Percentiles rank a stretch among this genome's conserved stretches.
Conservation (phyloP, 352 stramenopile species). For the Blastocystis sp. region DNA sequence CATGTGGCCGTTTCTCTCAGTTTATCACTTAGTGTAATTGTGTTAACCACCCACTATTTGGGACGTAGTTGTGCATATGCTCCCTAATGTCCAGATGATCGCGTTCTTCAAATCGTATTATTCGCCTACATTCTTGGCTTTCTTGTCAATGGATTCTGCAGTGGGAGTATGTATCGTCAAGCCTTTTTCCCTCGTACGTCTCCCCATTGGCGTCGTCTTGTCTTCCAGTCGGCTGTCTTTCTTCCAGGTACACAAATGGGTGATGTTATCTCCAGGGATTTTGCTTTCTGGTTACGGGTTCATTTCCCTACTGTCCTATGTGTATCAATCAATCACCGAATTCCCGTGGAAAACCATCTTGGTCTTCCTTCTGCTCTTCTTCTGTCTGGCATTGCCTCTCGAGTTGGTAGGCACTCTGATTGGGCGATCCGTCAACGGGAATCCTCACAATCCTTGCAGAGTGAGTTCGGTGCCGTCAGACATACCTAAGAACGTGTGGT, state of each 20-base stretch:
- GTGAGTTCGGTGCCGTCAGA: conserved; percentile 91
- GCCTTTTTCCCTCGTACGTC: conserved; percentile 64
- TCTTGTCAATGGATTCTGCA: conserved; percentile 65
- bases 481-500: conserved; percentile 76
- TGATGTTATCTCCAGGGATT: not conserved
- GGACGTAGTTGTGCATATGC: not conserved
- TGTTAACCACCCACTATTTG: conserved; percentile 70
- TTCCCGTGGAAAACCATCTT: conserved; percentile 89
- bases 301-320: conserved; percentile 79
- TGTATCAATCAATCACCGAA: conserved; percentile 89
- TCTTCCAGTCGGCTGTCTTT: conserved; percentile 64
- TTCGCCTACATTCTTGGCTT: conserved; percentile 65
- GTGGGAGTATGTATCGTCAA: conserved; percentile 62
- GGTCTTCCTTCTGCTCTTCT: conserved; percentile 75
- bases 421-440: conserved; percentile 76
- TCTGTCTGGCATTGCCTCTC: conserved; percentile 87
- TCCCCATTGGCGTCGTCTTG: conserved; percentile 64
- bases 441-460: conserved; percentile 74
- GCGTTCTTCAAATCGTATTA: conserved; percentile 69
- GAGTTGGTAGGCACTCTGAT: conserved; percentile 89
- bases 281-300: conserved; percentile 65
- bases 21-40: conserved; percentile 86
- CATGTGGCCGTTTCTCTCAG: conserved; percentile 79
- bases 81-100: conserved; percentile 89
- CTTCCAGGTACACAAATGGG: conserved; percentile 66